Conservation (phyloP, 768 basidiomycete species). For the Tubosaeta sp. region DNA sequence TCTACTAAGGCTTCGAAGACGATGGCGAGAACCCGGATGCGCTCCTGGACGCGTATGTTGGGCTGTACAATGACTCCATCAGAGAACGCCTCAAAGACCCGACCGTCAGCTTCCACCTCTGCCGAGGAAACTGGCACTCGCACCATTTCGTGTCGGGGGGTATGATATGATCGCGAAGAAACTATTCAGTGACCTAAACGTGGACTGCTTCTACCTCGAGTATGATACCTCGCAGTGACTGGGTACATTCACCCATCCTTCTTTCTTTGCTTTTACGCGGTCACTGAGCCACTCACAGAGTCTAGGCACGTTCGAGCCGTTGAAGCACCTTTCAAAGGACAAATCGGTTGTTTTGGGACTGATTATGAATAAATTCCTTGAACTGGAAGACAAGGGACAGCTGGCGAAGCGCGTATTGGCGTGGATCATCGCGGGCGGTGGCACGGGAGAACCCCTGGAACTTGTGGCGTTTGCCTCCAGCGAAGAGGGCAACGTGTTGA, state of each 20-base stretch:
- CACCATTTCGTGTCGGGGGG: slow-evolving; percentile 42
- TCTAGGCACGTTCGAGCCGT: slow-evolving; percentile 4
- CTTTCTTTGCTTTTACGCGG: not conserved
- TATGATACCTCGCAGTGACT: slow-evolving; percentile 47
- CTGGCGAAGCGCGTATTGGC: slow-evolving; percentile 41
- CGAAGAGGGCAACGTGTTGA: slow-evolving; percentile 41
- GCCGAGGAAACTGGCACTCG: slow-evolving; percentile 11
- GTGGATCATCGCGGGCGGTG: slow-evolving; percentile 34
- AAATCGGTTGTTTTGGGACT: slow-evolving; percentile 33
- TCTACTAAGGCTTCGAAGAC: slow-evolving; percentile 53
- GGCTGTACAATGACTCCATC: slow-evolving; percentile 38
- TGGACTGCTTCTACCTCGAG: slow-evolving; percentile 44
- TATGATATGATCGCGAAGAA: slow-evolving; percentile 43
- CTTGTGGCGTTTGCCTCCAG: slow-evolving; percentile 44
- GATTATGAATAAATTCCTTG: slow-evolving; percentile 40
- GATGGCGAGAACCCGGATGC: slow-evolving; percentile 58
- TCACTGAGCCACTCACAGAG: slow-evolving; percentile 3
- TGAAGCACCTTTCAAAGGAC: no score
- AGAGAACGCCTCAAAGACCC: slow-evolving; percentile 36
- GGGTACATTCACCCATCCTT: slow-evolving; percentile 21
- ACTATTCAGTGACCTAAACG: slow-evolving; percentile 42
- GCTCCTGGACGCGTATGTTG: slow-evolving; percentile 57
- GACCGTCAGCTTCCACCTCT: slow-evolving; percentile 32
- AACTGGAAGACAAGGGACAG: slow-evolving; percentile 39
- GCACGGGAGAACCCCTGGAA: slow-evolving; percentile 33